These are phyloP conservation scores for Ascochyta viciae-villosae DNA, from an alignment of 2,329 filamentous ascomycete species.

Conservation along the genomic window DNA sequence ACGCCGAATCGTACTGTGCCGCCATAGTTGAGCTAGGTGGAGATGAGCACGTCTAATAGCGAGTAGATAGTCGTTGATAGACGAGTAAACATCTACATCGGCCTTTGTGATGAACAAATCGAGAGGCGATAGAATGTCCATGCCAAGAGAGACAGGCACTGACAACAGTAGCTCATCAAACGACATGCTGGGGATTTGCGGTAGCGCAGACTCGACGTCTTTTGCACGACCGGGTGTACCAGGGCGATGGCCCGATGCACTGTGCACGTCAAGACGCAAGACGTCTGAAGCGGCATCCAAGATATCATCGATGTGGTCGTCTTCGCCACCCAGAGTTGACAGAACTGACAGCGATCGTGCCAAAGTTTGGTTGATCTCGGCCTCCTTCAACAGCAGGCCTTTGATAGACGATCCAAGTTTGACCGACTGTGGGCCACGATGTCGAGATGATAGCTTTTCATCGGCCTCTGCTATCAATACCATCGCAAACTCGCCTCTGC, in stretches of 20 bases:
- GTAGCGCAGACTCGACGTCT: conserved; percentile 38
- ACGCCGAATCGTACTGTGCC: conserved; percentile 77
- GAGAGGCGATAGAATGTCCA: conserved; percentile 78
- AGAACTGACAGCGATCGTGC: conserved; percentile 80
- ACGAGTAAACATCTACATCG: conserved; percentile 80
- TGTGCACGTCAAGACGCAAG: conserved; percentile 70
- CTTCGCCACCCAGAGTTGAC: conserved; percentile 77
- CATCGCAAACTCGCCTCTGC: conserved; percentile 89
- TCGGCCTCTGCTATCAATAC: conserved; percentile 86
- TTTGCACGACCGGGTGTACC: conserved; percentile 51
- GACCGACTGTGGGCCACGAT: conserved; percentile 56
- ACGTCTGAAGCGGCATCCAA: conserved; percentile 83
- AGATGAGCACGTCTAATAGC: conserved; percentile 86
- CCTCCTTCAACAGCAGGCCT: conserved; percentile 79
- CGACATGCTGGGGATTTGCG: conserved; percentile 55
- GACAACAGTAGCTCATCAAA: conserved; percentile 87
- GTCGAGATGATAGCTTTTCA: conserved; percentile 75
- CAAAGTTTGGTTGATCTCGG: conserved; percentile 80
- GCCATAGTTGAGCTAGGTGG: conserved; percentile 85
- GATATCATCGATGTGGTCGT: conserved; percentile 75
- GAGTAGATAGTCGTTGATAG: conserved; percentile 86
- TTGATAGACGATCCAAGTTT: conserved; percentile 61
- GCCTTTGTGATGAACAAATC: conserved; percentile 83
- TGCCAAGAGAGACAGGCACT: conserved; percentile 71
- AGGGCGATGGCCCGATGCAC: conserved; percentile 46